These are phyloP conservation scores for Sporothrix brunneoviolacea DNA, from an alignment of 2,329 filamentous ascomycete species.

Conservation along the genomic window DNA sequence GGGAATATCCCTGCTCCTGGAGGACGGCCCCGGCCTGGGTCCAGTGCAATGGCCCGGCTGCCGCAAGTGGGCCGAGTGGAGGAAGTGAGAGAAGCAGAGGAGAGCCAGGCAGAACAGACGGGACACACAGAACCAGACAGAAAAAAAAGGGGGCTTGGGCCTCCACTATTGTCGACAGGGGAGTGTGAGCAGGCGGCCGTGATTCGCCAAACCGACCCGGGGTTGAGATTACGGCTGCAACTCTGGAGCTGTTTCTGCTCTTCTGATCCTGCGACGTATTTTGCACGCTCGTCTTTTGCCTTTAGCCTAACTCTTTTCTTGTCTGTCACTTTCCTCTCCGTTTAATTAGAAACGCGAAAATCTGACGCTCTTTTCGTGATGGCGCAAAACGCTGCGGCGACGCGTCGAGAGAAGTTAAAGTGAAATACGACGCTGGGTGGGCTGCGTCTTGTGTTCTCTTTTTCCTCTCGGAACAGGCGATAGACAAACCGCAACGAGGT, in stretches of 20 bases:
- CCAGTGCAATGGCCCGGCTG: conserved; percentile 14
- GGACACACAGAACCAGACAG: not conserved
- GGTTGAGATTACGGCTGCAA: conserved; percentile 8
- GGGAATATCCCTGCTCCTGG: not conserved
- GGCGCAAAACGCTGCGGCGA: conserved; percentile 8
- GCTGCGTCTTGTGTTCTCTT: not conserved
- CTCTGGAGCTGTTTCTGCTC: not conserved
- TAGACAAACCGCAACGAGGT: too few relatives aligned
- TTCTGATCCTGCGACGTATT: not conserved
- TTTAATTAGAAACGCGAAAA: conserved; percentile 13
- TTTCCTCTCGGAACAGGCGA: too few relatives aligned
- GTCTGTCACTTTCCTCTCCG: not conserved
- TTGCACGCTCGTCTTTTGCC: not conserved
- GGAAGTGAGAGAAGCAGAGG: not conserved
- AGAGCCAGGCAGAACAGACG: not conserved
- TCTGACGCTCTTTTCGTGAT: conserved; percentile 7
- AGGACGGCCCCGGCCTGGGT: conserved; percentile 9
- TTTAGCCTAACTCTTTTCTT: not conserved
- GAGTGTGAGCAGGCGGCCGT: not conserved
- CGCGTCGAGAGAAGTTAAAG: conserved; percentile 6
- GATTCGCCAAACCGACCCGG: not conserved
- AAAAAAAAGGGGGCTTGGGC: not conserved
- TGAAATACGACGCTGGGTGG: conserved; percentile 10
- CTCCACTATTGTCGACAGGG: conserved; percentile 8
- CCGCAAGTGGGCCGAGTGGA: conserved; percentile 10